Evolutionary conservation across 139 green algal genomes (phyloP).

Genomic region (Micromonas commoda): DNA sequence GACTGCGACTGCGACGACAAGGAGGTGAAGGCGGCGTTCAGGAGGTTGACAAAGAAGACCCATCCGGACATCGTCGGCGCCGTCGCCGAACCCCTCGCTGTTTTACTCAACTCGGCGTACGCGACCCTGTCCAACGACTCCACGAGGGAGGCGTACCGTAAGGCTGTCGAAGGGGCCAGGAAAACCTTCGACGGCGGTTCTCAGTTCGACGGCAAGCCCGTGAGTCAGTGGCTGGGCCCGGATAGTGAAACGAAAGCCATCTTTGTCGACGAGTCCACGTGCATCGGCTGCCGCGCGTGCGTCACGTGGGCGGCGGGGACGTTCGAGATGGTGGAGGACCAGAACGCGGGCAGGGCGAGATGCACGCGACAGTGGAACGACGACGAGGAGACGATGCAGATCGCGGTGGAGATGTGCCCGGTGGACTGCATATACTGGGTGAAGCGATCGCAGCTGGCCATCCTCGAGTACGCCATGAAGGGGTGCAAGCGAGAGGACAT

Average conservation of each 20-base stretch:
- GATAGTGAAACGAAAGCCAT: conserved; percentile 28
- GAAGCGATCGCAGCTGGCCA: conserved; percentile 29
- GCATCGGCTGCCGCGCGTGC: conserved; percentile 41
- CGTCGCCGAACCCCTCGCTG: neutral
- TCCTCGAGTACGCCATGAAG: neutral
- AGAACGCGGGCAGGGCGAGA: conserved; percentile 24
- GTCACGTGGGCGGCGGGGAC: conserved; percentile 22
- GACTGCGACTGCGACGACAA: neutral
- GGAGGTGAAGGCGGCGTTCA: neutral
- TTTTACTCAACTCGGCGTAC: neutral
- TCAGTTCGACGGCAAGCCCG: neutral
- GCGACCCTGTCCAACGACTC: neutral
- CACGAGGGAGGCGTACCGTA: neutral
- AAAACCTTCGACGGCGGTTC: neutral
- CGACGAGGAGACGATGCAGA: conserved; percentile 35
- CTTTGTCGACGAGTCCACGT: conserved; percentile 44
- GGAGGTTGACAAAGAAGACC: neutral
- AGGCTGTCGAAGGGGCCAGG: neutral
- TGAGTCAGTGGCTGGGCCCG: neutral
- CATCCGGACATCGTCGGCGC: conserved; percentile 3
- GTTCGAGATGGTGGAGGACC: conserved; percentile 29
- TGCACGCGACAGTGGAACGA: conserved; percentile 35
- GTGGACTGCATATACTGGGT: conserved; percentile 43
- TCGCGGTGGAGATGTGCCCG: conserved; percentile 35
- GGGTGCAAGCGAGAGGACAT: neutral